A percentile compares a stretch with the other conserved stretches of the same genome.
Conservation (phyloP, 1,284 basidiomycete species). For the Apiotrichum mycotoxinovorans region DNA sequence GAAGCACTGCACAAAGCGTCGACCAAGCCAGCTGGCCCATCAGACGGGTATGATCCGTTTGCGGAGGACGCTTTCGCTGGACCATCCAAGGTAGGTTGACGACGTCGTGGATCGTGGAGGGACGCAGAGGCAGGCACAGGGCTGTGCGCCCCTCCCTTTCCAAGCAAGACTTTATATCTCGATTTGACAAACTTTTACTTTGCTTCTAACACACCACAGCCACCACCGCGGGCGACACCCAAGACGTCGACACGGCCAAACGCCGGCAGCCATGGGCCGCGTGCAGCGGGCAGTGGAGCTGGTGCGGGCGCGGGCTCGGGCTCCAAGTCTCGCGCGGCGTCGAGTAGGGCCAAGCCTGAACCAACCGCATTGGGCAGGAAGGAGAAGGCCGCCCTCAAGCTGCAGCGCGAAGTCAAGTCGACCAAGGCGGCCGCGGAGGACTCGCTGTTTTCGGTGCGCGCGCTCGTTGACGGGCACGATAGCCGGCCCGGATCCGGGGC, state of each 20-base stretch:
- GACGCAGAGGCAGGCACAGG: not conserved
- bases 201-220: not conserved
- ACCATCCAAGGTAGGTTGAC: slow-evolving; percentile 16
- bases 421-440: slow-evolving; percentile 3
- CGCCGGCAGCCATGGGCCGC: not conserved
- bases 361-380: slow-evolving; percentile 30
- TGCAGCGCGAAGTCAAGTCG: slow-evolving; percentile 4
- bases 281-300: not conserved
- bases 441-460: slow-evolving; percentile 33
- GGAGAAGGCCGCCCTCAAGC: slow-evolving; percentile 26
- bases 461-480: slow-evolving; percentile 31
- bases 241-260: not conserved
- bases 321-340: not conserved
- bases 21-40: not conserved
- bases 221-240: not conserved
- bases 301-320: not conserved
- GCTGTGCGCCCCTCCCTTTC: not conserved
- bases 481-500: not conserved
- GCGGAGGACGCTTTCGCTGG: slow-evolving; percentile 34
- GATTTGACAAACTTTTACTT: too few species aligned
- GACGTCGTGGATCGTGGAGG: not conserved
- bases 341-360: slow-evolving; percentile 16
- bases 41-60: slow-evolving; percentile 39
- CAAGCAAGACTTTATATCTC: too few species aligned
- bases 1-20: slow-evolving; percentile 22